Percentiles rank a stretch among this genome's conserved stretches.
These are phyloP conservation scores for Penicillium lividum DNA, from an alignment of 495 filamentous ascomycete species.

Conservation along the genomic window DNA sequence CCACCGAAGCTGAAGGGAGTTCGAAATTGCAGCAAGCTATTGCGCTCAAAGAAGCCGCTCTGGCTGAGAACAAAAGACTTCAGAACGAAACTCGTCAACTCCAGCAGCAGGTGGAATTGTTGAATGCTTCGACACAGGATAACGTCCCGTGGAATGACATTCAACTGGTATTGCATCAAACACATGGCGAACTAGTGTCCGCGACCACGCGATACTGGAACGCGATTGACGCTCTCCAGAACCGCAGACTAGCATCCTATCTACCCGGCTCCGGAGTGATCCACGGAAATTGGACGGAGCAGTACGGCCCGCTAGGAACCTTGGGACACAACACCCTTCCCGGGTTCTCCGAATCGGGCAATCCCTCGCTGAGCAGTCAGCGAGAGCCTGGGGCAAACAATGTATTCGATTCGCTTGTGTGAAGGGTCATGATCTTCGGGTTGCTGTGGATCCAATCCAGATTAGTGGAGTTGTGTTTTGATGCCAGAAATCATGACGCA, in stretches of 20 bases:
- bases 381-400: not conserved
- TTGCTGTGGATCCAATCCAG: not conserved
- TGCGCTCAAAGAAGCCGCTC: not conserved
- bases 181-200: conserved; percentile 16
- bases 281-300: conserved; percentile 10
- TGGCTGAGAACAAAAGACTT: conserved; percentile 11
- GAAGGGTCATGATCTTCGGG: not conserved
- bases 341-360: conserved; percentile 10
- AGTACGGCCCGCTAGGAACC: conserved; percentile 8
- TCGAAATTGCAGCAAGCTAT: conserved; percentile 3
- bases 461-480: not conserved
- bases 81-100: conserved; percentile 9
- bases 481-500: not conserved
- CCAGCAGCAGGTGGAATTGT: conserved; percentile 18
- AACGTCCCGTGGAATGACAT: conserved; percentile 20
- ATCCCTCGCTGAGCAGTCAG: conserved; percentile 4
- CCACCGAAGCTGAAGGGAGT: not conserved
- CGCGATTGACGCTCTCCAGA: conserved; percentile 12
- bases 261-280: conserved; percentile 17
- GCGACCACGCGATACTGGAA: conserved; percentile 16
- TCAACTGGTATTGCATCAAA: conserved; percentile 14
- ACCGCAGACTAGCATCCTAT: conserved; percentile 10
- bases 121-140: conserved; percentile 14
- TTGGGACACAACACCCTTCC: conserved; percentile 2
- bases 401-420: conserved; percentile 1